Evolutionary conservation across 1,284 basidiomycete species (phyloP).

Genomic region (Boletus sp.): DNA sequence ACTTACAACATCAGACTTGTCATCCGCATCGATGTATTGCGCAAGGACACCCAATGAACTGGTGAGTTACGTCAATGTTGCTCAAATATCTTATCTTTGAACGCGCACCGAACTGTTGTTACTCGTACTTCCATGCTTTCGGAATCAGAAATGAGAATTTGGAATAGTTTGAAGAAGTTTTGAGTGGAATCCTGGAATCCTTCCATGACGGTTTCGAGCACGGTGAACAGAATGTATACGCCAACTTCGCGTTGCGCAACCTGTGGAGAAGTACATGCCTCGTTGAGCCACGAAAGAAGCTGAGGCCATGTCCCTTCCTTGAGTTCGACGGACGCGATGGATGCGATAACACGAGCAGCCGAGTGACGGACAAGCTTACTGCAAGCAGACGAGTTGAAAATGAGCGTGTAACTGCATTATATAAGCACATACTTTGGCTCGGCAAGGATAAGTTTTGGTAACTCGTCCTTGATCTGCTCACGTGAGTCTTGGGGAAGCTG

Average conservation of each 20-base stretch:
- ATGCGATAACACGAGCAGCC: slow-evolving; percentile 89
- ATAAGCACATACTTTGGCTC: slow-evolving; percentile 69
- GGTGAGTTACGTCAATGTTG: slow-evolving; percentile 10
- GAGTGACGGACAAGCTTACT: slow-evolving; percentile 89
- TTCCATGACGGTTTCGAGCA: slow-evolving; percentile 91
- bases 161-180: slow-evolving; percentile 83
- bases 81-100: neutral
- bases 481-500: slow-evolving; percentile 71
- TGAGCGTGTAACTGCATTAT: neutral
- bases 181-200: slow-evolving; percentile 79
- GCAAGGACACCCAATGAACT: slow-evolving; percentile 91
- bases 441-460: slow-evolving; percentile 77
- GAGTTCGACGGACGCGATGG: slow-evolving; percentile 91
- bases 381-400: slow-evolving; percentile 11
- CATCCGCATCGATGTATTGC: slow-evolving; percentile 88
- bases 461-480: slow-evolving; percentile 81
- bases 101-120: slow-evolving; percentile 76
- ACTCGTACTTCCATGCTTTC: slow-evolving; percentile 91
- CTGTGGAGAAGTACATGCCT: slow-evolving; percentile 70
- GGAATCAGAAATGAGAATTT: slow-evolving; percentile 77
- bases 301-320: slow-evolving; percentile 81
- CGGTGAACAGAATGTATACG: slow-evolving; percentile 87
- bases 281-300: slow-evolving; percentile 87
- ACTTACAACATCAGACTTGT: slow-evolving; percentile 84
- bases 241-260: slow-evolving; percentile 88